Base-by-base conservation (phyloP, 345 rosid species). In the Microthlaspi erraticum region DNA sequence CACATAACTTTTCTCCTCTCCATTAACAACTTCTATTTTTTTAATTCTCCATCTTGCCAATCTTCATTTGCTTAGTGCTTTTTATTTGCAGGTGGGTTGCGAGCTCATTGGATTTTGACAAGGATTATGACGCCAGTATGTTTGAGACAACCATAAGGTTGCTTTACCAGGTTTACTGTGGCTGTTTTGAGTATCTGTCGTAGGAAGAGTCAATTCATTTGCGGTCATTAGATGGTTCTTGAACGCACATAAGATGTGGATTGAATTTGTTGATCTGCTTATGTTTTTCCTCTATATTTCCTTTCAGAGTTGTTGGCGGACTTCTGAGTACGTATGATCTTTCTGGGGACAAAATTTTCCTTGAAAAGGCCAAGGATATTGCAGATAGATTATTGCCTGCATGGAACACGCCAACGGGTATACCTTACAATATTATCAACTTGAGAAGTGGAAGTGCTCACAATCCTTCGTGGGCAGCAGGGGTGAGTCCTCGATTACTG, bases 111-210 rank as follows among this genome's bases (percentile, higher is more conserved):
- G 94, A 95, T 81, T 92, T 92, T 62, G 80, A 92, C 82, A 95
- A 90, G 87, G 83, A 87, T 72, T 88, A 92, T 62, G 97, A 87
- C 53, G 99, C 98, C 62, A 95, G 97, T 73, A 96, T 95, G 72
- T 95, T 92, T 51, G 98, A 92, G 84, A 95, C 99, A 85, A 92
- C 99, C 86, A 95, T 95, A 87, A 95, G 99, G 99, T 92, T 81
- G 72, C 84, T 83, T 82, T 79, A 68, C 80, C 77, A 89, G 87
- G 93, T 91, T 91, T 88, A 87, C 79, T 82, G 66, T 78, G 72
- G 75, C 77, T 78, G 41, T 72, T 66, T 76, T 49, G 43, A 58
- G 69, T 66, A 52, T 55, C 0, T 63, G 52, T 41, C 18, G 3
- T 76, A 64, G 75, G 62, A 76, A 42, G 65, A 70, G 78, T 75